A percentile compares a stretch with the other conserved stretches of the same genome.
Conservation (phyloP, 371 early-diverging fungal species). For the Phascolomyces articulosus region DNA sequence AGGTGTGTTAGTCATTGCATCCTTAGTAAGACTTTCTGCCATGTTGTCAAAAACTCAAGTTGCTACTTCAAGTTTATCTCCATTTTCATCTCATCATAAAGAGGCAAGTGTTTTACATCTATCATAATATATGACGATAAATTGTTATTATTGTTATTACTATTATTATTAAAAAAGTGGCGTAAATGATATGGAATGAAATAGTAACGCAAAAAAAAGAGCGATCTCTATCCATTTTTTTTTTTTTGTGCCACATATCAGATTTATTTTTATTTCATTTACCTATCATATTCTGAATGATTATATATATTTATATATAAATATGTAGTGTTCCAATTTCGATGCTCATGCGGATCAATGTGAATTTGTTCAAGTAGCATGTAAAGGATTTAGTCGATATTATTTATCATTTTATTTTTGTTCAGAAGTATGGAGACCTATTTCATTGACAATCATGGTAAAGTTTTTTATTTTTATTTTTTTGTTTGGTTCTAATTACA, state of each 20-base stretch:
- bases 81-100: conserved; percentile 23
- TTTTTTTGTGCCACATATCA: no score
- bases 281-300: no score
- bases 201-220: no score
- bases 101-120: conserved; percentile 9
- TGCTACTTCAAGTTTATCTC: background rate
- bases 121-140: no score
- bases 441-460: conserved; percentile 35
- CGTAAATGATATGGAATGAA: no score
- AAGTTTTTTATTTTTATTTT: conserved; percentile 2
- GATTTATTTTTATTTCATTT: background rate
- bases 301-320: background rate
- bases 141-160: background rate
- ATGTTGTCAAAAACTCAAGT: background rate
- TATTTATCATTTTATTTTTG: conserved; percentile 68
- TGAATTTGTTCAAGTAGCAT: conserved; percentile 35
- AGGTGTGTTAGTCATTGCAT: conserved; percentile 3
- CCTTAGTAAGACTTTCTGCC: background rate
- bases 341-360: conserved; percentile 41
- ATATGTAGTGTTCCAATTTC: conserved; percentile 38
- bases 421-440: conserved; percentile 42
- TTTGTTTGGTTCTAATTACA: conserved; percentile 10
- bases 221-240: no score
- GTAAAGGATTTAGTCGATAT: conserved; percentile 41
- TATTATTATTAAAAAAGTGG: background rate